A percentile compares a stretch with the other conserved stretches of the same genome.
Evolutionary conservation across 768 basidiomycete genomes (phyloP).

Genomic region (Lyophyllum atratum): DNA sequence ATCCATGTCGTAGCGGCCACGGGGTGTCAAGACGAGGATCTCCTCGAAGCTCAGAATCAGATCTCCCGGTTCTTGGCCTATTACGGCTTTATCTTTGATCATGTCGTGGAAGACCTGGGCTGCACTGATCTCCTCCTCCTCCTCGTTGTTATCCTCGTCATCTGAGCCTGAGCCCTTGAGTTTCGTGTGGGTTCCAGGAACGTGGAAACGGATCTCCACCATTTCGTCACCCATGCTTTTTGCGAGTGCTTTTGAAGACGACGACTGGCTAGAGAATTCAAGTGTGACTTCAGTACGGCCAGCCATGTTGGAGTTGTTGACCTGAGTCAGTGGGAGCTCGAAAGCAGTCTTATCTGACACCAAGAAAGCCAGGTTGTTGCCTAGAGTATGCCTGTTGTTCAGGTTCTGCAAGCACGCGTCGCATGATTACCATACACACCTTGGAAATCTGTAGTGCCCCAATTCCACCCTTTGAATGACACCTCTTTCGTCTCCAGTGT

Average conservation of each 20-base stretch:
- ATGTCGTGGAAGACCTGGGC: slow-evolving; percentile 97
- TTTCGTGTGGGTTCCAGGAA: slow-evolving; percentile 75
- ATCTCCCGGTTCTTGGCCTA: slow-evolving; percentile 89
- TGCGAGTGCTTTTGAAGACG: slow-evolving; percentile 35
- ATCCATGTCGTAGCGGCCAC: slow-evolving; percentile 97
- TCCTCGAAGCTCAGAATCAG: slow-evolving; percentile 95
- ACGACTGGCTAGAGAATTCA: slow-evolving; percentile 72
- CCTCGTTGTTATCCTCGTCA: slow-evolving; percentile 69
- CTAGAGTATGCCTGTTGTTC: slow-evolving; percentile 38
- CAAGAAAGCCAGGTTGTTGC: slow-evolving; percentile 88
- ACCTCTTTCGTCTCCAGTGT: slow-evolving; percentile 85
- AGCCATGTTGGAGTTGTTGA: slow-evolving; percentile 97
- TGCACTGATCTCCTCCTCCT: slow-evolving; percentile 82
- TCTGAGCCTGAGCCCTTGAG: slow-evolving; percentile 65
- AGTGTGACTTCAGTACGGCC: slow-evolving; percentile 98
- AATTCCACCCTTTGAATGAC: slow-evolving; percentile 96
- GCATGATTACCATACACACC: slow-evolving; percentile 44
- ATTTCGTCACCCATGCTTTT: slow-evolving; percentile 75
- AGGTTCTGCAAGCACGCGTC: slow-evolving; percentile 4
- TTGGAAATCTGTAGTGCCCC: slow-evolving; percentile 95
- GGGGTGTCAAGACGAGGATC: slow-evolving; percentile 90
- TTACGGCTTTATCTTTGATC: slow-evolving; percentile 95
- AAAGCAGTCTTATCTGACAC: slow-evolving; percentile 88
- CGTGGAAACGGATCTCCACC: slow-evolving; percentile 94
- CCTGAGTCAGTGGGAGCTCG: slow-evolving; percentile 81